A percentile compares a stretch with the other conserved stretches of the same genome.
phyloP scores from a whole-genome alignment of 768 basidiomycete genomes.

The Cystofilobasidium capitatum region DNA sequence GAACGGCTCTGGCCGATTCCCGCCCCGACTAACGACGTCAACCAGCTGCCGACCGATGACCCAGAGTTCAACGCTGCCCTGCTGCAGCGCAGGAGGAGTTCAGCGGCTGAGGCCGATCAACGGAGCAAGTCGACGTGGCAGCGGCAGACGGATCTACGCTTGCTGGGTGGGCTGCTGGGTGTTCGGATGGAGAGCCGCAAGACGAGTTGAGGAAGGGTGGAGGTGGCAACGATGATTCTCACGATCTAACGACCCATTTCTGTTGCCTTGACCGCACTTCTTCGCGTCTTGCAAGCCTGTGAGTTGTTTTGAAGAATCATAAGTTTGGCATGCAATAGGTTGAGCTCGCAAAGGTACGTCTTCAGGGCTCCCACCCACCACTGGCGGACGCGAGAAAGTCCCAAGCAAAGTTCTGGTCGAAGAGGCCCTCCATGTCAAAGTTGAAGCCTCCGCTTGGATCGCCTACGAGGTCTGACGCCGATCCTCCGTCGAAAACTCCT shows the following conservation, averaged over 20 bases:
- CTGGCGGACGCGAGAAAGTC: too few relatives aligned
- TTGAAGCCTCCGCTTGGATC: too few relatives aligned
- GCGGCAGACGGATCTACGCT: conserved; percentile 32
- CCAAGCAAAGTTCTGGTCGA: background rate
- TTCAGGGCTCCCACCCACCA: too few relatives aligned
- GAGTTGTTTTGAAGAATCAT: too few relatives aligned
- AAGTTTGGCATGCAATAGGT: too few relatives aligned
- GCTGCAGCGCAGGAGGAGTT: background rate
- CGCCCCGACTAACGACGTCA: background rate
- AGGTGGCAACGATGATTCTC: too few relatives aligned
- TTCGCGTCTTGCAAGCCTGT: too few relatives aligned
- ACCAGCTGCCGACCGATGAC: background rate
- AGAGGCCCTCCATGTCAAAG: background rate
- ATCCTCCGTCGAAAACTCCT: too few relatives aligned
- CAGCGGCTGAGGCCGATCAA: background rate
- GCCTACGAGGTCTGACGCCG: too few relatives aligned
- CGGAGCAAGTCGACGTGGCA: conserved; percentile 28
- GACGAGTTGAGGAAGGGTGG: conserved; percentile 9
- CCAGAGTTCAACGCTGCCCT: background rate
- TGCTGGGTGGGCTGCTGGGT: conserved; percentile 33
- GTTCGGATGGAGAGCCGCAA: conserved; percentile 34
- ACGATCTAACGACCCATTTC: too few relatives aligned
- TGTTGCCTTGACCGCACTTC: too few relatives aligned
- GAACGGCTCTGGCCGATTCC: conserved; percentile 1
- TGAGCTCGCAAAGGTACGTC: too few relatives aligned